Conservation (phyloP, 305 asterid species). For the Fraxinus nigra region DNA sequence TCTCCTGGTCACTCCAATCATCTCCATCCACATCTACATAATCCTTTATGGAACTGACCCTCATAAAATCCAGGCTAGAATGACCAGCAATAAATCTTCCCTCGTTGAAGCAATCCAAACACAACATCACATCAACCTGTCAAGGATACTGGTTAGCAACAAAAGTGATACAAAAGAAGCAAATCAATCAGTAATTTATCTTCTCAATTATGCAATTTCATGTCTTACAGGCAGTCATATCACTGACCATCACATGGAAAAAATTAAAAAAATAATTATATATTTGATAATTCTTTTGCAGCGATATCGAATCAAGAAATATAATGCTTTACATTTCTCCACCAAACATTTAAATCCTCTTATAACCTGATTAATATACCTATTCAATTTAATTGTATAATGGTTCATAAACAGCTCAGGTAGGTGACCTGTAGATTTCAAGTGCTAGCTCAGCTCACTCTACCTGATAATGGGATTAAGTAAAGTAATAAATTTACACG, state of each 20-base stretch:
- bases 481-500: neutral
- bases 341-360: neutral
- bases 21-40: constrained; percentile 74
- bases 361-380: neutral
- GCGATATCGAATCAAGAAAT: neutral
- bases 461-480: neutral
- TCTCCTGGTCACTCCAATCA: constrained; percentile 91
- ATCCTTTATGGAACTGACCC: constrained; percentile 59
- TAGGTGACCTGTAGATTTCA: neutral
- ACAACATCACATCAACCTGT: constrained; percentile 71
- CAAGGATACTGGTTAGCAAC: constrained; percentile 33
- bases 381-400: neutral
- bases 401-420: neutral
- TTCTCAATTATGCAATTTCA: neutral
- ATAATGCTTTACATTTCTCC: neutral
- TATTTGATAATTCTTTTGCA: neutral
- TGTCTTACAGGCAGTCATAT: neutral
- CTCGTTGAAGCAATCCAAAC: constrained; percentile 84
- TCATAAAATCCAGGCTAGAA: constrained; percentile 82
- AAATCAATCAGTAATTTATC: neutral
- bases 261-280: neutral
- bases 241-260: neutral
- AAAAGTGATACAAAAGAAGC: constrained; percentile 1
- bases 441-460: constrained; percentile 1
- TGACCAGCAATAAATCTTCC: constrained; percentile 90